Evolutionary conservation across 1,139 yeast species (phyloP).

Genomic region (Kodamaea plutei): DNA sequence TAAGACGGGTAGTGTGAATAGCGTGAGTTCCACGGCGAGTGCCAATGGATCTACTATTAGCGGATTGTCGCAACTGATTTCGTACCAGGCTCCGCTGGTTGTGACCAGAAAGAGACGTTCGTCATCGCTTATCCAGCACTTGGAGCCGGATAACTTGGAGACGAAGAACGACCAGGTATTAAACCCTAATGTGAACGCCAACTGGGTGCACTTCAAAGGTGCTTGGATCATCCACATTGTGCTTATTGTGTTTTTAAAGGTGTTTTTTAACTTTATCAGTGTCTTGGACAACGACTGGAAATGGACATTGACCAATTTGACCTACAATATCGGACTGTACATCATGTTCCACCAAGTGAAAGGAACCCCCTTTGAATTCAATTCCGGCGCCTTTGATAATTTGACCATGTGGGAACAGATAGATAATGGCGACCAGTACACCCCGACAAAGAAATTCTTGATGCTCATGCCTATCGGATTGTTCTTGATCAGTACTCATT

Average conservation of each 20-base stretch:
- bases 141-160: conserved; percentile 89
- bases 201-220: conserved; percentile 93
- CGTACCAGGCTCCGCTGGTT: conserved; percentile 25
- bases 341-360: conserved; percentile 95
- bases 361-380: conserved; percentile 96
- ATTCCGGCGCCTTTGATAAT: conserved; percentile 93
- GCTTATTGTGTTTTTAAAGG: conserved; percentile 65
- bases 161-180: conserved; percentile 90
- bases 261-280: conserved; percentile 71
- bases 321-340: conserved; percentile 87
- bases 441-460: conserved; percentile 91
- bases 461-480: conserved; percentile 86
- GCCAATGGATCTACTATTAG: conserved; percentile 8
- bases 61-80: conserved; percentile 23
- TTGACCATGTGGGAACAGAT: conserved; percentile 99
- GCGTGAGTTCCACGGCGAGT: conserved; percentile 12
- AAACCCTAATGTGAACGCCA: conserved; percentile 85
- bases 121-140: conserved; percentile 68
- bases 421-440: conserved; percentile 94
- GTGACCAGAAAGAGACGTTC: conserved; percentile 42
- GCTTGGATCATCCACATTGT: conserved; percentile 95
- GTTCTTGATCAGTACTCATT: conserved; percentile 85
- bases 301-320: conserved; percentile 90
- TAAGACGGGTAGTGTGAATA: conserved; percentile 17
- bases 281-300: conserved; percentile 73